Evolutionary conservation across 495 filamentous ascomycete species (phyloP), one percentile per base, ranked within the genome.

Genomic region (Sporormia fimetaria): DNA sequence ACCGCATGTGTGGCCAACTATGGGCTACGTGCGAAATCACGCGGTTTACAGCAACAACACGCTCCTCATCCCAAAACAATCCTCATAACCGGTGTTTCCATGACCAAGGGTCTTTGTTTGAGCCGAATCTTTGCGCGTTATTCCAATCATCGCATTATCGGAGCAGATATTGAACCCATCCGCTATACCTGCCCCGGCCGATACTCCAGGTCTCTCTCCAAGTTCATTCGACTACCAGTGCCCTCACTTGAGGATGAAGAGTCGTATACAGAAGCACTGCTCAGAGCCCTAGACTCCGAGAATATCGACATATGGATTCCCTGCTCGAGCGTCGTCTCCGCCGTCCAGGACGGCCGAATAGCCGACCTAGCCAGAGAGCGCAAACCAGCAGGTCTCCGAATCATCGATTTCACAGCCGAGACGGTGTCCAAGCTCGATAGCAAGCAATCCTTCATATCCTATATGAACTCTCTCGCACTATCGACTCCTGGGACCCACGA

Each of bases 271-370:
- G 57, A 66, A 2, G 56, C 56, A 5, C 56, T 87, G 6, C 47
- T 78, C 5, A 50, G 71, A 11, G 67, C 83, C 11, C 63, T 86
- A 22, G 57, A 67, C 20, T 56, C 63, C 6, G 78, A 87, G 38
- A 67, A 68, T 0, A 67, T 82, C 12, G 74, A 84, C 38, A 48
- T 87, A 0, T 88, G 82, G 82, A 70, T 87, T 10, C 74, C 70
- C 28, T 83, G 78, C 49, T 81, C 79, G 0, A 71, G 70, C 6
- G 71, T 74, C 6, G 65, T 67, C 11, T 67, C 64, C 1, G 70
- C 71, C 4, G 47, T 76, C 6, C 73, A 80, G 50, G 80, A 86
- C 56, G 80, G 70, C 0, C 53, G 67, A 15, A 31, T 47, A 5
- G 30, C 25, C 5, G 8, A 31, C 10, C 30, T 34, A 3, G 78